Percentiles rank a stretch among this genome's conserved stretches.
Evolutionary conservation across 352 stramenopile genomes (phyloP).

Genomic region (Globisporangium alternatum): DNA sequence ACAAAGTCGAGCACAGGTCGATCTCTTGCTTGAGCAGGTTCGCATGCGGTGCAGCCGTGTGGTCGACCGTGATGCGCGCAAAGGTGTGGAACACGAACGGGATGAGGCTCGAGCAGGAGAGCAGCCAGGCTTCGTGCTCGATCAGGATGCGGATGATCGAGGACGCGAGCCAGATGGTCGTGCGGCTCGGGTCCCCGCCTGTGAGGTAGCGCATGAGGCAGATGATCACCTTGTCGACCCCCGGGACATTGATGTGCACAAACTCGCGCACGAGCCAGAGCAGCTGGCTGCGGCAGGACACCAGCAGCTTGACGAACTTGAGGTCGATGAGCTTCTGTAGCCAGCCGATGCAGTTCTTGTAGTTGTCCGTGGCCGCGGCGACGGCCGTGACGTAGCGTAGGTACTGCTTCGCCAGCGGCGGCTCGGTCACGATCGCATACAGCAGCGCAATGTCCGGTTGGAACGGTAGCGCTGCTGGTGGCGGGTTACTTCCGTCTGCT

Average conservation of each 20-base stretch:
- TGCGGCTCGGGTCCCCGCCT: conserved; percentile 62
- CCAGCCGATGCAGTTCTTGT: conserved; percentile 73
- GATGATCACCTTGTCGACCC: conserved; percentile 74
- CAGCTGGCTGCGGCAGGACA: conserved; percentile 69
- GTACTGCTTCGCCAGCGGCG: conserved; percentile 67
- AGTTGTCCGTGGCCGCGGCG: conserved; percentile 45
- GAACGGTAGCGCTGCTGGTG: conserved; percentile 43
- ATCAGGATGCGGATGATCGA: conserved; percentile 77
- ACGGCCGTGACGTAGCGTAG: conserved; percentile 68
- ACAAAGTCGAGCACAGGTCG: conserved; percentile 71
- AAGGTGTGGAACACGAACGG: conserved; percentile 84
- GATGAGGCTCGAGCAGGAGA: conserved; percentile 69
- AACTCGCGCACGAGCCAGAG: conserved; percentile 80
- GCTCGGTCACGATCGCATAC: conserved; percentile 76
- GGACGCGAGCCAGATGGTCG: conserved; percentile 72
- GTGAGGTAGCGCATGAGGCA: conserved; percentile 72
- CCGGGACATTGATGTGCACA: conserved; percentile 65
- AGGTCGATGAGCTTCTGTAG: conserved; percentile 82
- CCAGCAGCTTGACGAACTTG: conserved; percentile 79
- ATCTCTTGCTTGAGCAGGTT: conserved; percentile 75
- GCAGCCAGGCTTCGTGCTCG: conserved; percentile 74
- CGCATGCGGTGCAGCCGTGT: conserved; percentile 46
- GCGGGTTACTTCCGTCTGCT: conserved; percentile 1
- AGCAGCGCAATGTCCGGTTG: conserved; percentile 77
- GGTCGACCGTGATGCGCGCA: conserved; percentile 65